Evolutionary conservation across 108 stramenopile genomes (phyloP).

Genomic region (Cylindrotheca closterium): DNA sequence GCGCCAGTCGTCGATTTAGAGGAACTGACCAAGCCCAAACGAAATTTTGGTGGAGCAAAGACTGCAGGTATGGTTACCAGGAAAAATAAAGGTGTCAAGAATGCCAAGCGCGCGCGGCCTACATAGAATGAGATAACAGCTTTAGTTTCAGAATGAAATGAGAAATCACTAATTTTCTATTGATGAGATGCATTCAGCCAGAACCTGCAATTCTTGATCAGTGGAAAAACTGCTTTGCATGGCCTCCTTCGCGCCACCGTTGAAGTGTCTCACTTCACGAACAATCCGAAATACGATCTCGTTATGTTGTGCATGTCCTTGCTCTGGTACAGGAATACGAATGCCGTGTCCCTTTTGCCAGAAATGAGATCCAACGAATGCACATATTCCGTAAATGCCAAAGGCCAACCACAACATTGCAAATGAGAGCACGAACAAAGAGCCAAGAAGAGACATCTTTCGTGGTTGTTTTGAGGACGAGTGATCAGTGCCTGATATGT

Average conservation of each 20-base stretch:
- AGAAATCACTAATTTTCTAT: too few relatives aligned
- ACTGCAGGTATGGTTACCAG: constrained; percentile 76
- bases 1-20: constrained; percentile 76
- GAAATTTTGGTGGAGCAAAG: constrained; percentile 92
- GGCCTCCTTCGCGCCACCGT: constrained; percentile 12
- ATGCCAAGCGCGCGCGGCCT: constrained; percentile 83
- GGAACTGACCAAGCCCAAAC: constrained; percentile 58
- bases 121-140: too few relatives aligned
- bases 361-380: too few relatives aligned
- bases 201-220: neutral
- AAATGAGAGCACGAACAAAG: too few relatives aligned
- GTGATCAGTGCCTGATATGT: too few relatives aligned
- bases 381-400: constrained; percentile 34
- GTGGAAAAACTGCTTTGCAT: neutral
- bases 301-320: neutral
- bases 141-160: too few relatives aligned
- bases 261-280: constrained; percentile 31
- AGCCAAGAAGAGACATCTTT: too few relatives aligned
- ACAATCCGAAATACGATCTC: constrained; percentile 34
- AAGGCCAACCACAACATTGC: constrained; percentile 13
- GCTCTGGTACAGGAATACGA: neutral
- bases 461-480: too few relatives aligned
- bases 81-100: constrained; percentile 96
- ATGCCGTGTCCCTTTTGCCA: constrained; percentile 1
- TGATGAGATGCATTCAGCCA: neutral